A percentile compares a stretch with the other conserved stretches of the same genome.
phyloP scores from a whole-genome alignment of 2,329 filamentous ascomycete genomes.

The Ophiocordyceps unilateralis region DNA sequence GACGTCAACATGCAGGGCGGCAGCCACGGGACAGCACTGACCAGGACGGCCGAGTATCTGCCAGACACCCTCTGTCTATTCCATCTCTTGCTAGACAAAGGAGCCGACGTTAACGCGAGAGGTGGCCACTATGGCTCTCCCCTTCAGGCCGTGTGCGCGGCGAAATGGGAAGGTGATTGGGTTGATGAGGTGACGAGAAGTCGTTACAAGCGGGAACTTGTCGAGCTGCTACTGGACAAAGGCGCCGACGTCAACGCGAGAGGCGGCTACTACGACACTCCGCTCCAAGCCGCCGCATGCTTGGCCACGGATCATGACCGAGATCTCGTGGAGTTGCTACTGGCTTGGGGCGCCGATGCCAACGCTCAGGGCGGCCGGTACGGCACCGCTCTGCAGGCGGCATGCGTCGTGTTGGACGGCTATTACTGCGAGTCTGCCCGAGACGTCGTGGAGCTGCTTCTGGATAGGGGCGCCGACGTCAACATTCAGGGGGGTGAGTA shows the following conservation, averaged over 20 bases:
- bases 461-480: background rate
- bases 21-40: background rate
- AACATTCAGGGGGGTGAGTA: background rate
- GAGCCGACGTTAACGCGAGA: background rate
- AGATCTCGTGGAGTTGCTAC: background rate
- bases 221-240: background rate
- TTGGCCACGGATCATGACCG: background rate
- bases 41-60: background rate
- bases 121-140: background rate
- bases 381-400: background rate
- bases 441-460: background rate
- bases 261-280: background rate
- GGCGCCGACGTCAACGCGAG: background rate
- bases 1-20: background rate
- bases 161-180: background rate
- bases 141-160: background rate
- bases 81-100: background rate
- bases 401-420: too few species aligned
- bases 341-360: background rate
- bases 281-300: background rate
- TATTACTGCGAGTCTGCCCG: background rate
- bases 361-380: background rate
- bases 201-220: too few species aligned
- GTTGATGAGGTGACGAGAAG: too few species aligned
- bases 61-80: background rate